Percentiles rank a stretch among this genome's conserved stretches.
These are phyloP conservation scores for Sarocladiaceae sp. DNA, from an alignment of 2,329 filamentous ascomycete species.

Conservation along the genomic window DNA sequence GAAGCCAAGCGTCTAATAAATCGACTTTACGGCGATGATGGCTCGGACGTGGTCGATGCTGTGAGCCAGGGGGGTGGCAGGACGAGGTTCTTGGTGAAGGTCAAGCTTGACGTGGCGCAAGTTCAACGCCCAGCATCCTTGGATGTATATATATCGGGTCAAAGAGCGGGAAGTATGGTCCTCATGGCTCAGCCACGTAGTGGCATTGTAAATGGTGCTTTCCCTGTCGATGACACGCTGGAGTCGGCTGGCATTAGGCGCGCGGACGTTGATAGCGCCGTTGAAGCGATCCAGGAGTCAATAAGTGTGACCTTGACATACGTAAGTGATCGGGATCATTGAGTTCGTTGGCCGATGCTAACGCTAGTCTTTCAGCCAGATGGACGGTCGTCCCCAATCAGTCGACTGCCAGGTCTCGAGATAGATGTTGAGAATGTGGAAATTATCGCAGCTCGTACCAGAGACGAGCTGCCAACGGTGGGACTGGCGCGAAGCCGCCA, in stretches of 20 bases:
- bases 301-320: constrained; percentile 28
- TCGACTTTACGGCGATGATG: constrained; percentile 21
- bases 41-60: not conserved
- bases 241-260: constrained; percentile 46
- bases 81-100: constrained; percentile 28
- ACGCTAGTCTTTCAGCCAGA: not conserved
- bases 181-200: constrained; percentile 28
- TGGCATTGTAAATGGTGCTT: constrained; percentile 25
- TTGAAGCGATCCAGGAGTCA: constrained; percentile 19
- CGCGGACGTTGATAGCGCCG: constrained; percentile 15
- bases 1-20: constrained; percentile 28
- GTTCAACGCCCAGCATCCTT: constrained; percentile 29
- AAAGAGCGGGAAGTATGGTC: constrained; percentile 26
- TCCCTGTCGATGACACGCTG: constrained; percentile 55
- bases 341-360: not conserved
- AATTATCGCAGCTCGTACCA: not conserved
- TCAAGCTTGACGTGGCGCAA: constrained; percentile 27
- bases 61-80: not conserved
- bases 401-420: constrained; percentile 2
- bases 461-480: constrained; percentile 3
- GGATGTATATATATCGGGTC: constrained; percentile 25
- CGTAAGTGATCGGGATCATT: constrained; percentile 15
- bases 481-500: constrained; percentile 1
- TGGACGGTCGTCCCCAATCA: constrained; percentile 5
- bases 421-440: constrained; percentile 9